Evolutionary conservation across 306 rosid species (phyloP), one percentile per base, ranked within the genome.

Genomic region (Abrus pulchellus): DNA sequence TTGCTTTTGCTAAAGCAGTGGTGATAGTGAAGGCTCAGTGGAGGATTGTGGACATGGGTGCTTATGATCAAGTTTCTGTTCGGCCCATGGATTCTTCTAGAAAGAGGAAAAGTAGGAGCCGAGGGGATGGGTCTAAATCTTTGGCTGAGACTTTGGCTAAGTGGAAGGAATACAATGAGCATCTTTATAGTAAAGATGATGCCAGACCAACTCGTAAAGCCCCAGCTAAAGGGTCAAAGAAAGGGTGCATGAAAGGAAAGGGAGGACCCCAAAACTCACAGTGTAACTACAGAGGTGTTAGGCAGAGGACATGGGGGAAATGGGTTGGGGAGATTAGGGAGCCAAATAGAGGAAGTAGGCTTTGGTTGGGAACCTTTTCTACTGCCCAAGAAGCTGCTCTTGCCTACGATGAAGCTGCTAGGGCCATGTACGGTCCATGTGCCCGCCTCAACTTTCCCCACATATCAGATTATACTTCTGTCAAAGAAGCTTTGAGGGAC

Each of bases 251-350:
- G 99, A 92, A 92, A 81, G 99, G 99, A 3, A 96, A 96, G 57
- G 99, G 99, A 36, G 99, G 99, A 50, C 99, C 99, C 4, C 90
- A 93, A 40, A 96, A 96, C 41, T 86, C 91, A 1, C 29, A 68
- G 41, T 91, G 96, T 80, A 90, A 88, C 6, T 93, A 87, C 84
- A 89, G 99, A 69, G 99, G 99, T 29, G 99, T 96, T 65, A 88
- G 99, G 75, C 99, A 96, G 85, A 93, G 99, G 76, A 96, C 98
- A 0, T 96, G 99, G 99, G 99, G 99, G 0, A 93, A 92, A 59
- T 96, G 99, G 99, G 99, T 96, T 65, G 97, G 93, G 0, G 99
- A 96, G 81, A 93, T 96, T 13, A 70, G 99, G 12, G 97, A 92
- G 74, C 99, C 99, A 0, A 87, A 94, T 41, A 78, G 90, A 78